Base-by-base conservation (phyloP, 768 basidiomycete genomes). In the Lanmaoa rubissima region DNA sequence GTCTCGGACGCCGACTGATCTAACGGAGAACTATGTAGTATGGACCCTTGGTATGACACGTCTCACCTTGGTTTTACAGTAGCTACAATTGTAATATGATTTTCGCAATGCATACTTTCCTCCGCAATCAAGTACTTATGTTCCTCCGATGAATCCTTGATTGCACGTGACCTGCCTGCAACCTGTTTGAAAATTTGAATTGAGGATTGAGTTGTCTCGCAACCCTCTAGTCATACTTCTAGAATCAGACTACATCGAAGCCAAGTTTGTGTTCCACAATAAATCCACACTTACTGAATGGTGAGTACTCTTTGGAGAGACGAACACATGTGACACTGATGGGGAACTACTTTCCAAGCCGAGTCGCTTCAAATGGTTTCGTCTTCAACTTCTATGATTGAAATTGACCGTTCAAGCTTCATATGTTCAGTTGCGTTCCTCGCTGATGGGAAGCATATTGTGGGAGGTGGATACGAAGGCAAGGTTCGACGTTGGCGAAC, bases 381-480 rank as follows among this genome's bases (percentile, higher is more conserved):
- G 12, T 9, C 36, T 17, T 28, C 26, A 12, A 26, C 7, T 5
- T 6, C 36, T 10, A 10, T 12, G 21, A 26, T 59, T 0, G 40
- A 53, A 10, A 4, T 53, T 11, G 57, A 28, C 24, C n/a, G 4
- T 28, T 50, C 48, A 28, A 28, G 11, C 3, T 40, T 40, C n/a
- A 39, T 52, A 51, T 54, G 35, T 21, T 48, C 56, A 5, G 49
- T 54, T 28, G 39, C 42, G 10, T 63, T 62, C 35, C 46, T 62
- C 14, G 45, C 31, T 1, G 61, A 44, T 12, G 61, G 53, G 38
- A 51, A 6, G 13, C 34, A 54, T 5, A 2, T 63, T 5, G 26
- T 62, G 8, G 51, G 56, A n/a, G 61, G 56, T 28, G 61, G 38
- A 28, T 38, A 42, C 2, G 53, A 54, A 9, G 47, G 46, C 8